Conservation (phyloP, 495 filamentous ascomycete species). For the Physcia stellaris region DNA sequence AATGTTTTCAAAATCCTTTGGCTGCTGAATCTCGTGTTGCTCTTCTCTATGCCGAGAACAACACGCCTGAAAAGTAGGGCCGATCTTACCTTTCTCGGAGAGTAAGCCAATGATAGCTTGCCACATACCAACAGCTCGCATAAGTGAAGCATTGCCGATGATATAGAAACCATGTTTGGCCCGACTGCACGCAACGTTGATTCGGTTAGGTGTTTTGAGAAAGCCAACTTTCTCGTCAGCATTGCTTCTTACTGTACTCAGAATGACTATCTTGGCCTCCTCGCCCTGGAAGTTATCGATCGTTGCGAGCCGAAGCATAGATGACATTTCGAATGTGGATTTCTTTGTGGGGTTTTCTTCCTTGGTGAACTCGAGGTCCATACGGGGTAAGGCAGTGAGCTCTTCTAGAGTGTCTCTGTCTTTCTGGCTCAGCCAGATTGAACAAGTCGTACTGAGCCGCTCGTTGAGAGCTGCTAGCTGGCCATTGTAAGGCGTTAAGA, state of each 20-base stretch:
- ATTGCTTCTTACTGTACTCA: conserved; percentile 67
- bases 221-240: conserved; percentile 47
- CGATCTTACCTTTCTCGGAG: conserved; percentile 32
- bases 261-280: conserved; percentile 59
- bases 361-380: neutral
- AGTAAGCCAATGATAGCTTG: conserved; percentile 41
- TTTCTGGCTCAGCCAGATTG: conserved; percentile 34
- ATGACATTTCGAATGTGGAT: conserved; percentile 28
- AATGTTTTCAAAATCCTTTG: conserved; percentile 44
- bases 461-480: conserved; percentile 16
- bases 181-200: conserved; percentile 61
- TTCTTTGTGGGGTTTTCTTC: conserved; percentile 8
- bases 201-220: conserved; percentile 55
- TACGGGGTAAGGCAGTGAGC: neutral
- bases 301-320: conserved; percentile 47
- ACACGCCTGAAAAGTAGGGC: conserved; percentile 37
- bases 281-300: conserved; percentile 68
- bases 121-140: conserved; percentile 51
- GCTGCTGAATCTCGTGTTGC: conserved; percentile 33
- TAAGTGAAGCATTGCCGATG: conserved; percentile 50
- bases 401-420: conserved; percentile 43
- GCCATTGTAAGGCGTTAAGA: conserved; percentile 15
- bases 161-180: conserved; percentile 73
- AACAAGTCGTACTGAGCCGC: conserved; percentile 16
- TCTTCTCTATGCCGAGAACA: conserved; percentile 52